Evolutionary conservation across 1,284 basidiomycete species (phyloP).

Genomic region (Cutaneotrichosporon sp.): DNA sequence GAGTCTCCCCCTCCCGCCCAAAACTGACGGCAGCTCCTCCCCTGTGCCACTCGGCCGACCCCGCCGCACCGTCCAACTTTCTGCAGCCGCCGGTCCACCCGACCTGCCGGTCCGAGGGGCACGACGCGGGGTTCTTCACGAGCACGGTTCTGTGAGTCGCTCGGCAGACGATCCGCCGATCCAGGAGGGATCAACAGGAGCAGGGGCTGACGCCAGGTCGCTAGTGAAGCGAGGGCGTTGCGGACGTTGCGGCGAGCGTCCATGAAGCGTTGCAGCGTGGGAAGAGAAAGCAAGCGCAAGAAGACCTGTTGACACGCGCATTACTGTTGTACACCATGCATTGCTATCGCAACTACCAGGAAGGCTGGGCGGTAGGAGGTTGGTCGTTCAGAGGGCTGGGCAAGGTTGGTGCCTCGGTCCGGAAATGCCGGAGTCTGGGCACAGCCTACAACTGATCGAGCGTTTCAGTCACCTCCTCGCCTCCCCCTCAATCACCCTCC

Average conservation of each 20-base stretch:
- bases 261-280: too few relatives aligned
- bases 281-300: too few relatives aligned
- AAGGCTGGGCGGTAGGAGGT: too few relatives aligned
- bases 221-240: background rate
- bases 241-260: background rate
- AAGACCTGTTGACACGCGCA: too few relatives aligned
- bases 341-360: too few relatives aligned
- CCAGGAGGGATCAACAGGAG: background rate
- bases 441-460: too few relatives aligned
- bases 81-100: background rate
- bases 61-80: background rate
- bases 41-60: background rate
- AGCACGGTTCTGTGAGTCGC: background rate
- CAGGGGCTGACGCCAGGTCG: background rate
- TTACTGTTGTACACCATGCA: too few relatives aligned
- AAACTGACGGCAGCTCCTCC: background rate
- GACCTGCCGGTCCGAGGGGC: background rate
- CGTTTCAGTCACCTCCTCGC: too few relatives aligned
- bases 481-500: too few relatives aligned
- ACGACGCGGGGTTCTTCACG: background rate
- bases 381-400: too few relatives aligned
- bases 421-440: too few relatives aligned
- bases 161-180: background rate
- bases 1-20: background rate
- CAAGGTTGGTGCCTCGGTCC: too few relatives aligned